Evolutionary conservation across 257 asterid species (phyloP), one percentile per base, ranked within the genome.

Genomic region (Knoxia roxburghii): DNA sequence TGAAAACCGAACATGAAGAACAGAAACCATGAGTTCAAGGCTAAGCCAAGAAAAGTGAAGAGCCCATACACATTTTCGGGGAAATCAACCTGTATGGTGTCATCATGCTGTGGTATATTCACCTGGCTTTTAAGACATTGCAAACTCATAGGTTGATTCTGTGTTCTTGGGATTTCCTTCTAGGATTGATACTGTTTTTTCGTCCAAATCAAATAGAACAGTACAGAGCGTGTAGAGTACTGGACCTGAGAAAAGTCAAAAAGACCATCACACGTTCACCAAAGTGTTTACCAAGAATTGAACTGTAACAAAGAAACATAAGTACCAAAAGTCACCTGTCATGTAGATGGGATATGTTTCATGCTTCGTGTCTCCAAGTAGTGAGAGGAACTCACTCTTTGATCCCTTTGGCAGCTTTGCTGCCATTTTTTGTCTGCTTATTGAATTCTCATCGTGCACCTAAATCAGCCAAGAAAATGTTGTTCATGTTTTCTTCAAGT

Each of bases 351-450:
- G 98, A 77, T 83, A 83, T 51, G 75, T 81, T 12, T 60, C 54
- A 73, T 83, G 77, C 24, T 69, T 73, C 24, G 55, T 72, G 79
- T 89, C 89, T 49, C 96, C 95, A 20, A 89, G 85, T 20, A 92
- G 79, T 20, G 90, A 80, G 15, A 92, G 81, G 72, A 84, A 77
- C 55, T 89, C 96, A 2, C 39, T 65, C 68, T 73, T 92, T 21
- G 96, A 80, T 75, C 69, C 70, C 71, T 64, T 85, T 9, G 96
- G 87, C 68, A 89, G 80, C 73, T 77, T 23, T 61, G 76, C 82
- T 6, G 97, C 98, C 74, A 87, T 83, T 30, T 64, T 76, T 53
- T 92, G 93, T 75, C 97, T 87, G 63, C 82, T 79, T 68, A 85
- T 33, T 41, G 98, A 89, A 67, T 82, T 86, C 68, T 83, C 89